Base-by-base conservation (phyloP, 192 early-diverging fungal species). In the Phlyctochytrium arcticum region DNA sequence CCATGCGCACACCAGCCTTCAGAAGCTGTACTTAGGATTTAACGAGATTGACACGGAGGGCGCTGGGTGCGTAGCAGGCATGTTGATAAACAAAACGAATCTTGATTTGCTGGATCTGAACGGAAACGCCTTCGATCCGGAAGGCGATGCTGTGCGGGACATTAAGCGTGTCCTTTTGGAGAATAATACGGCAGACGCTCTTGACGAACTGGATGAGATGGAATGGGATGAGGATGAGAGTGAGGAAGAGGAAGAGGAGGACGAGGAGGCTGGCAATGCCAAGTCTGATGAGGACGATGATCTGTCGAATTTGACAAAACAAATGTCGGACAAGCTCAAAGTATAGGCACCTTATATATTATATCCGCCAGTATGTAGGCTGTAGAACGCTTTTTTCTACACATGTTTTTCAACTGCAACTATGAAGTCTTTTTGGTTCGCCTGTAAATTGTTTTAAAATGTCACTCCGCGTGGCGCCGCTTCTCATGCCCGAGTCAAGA, bases 161-260 rank as follows among this genome's bases (percentile, higher is more conserved):
- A 85, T 96, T 58, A 81, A 81, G 51, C 81, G 82, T 19, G 87
- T 87, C 5, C 71, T 98, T 6, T 54, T 80, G 27, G 76, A 74
- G 60, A 81, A 88, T 54, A 91, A 86, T 9, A 54, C 87, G 55
- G 83, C 80, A 48, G 92, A 94, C 60, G 89, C 88, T 26, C 73
- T 98, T 46, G 93, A 91, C 37, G 95, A 95, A 57, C 75, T 98
- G 36, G 94, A 96, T 56, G 96, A 98, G 59, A 98, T 98, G 94
- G 93, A 95, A 34, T 56, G 56, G 29, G 77, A 77, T 6, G 81
- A 82, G 4, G 80, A 82, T 21, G 82, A 84, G 7, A 75, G 78
- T 6, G 76, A 82, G 4, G 75, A 83, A 46, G 75, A 73, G 9
- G 75, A 78, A 9, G 72, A 82, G 31, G 75, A 75, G 23, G 78